Base-by-base conservation (phyloP, 228 moss, liverwort and hornwort genomes). In the Sphagnum fallax region DNA sequence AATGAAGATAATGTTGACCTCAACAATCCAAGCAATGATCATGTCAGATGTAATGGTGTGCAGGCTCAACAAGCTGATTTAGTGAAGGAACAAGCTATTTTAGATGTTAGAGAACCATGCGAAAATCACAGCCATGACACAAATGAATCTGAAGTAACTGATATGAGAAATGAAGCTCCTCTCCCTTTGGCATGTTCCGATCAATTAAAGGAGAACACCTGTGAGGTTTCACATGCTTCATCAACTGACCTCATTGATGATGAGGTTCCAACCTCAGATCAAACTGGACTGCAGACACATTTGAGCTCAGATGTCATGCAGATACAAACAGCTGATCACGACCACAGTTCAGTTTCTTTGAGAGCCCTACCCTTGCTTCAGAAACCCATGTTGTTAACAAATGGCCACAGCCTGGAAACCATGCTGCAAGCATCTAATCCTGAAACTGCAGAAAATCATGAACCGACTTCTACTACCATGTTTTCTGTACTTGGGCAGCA, bases 401-500 rank as follows among this genome's bases (percentile, higher is more conserved):
- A 50, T 53, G 74, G 32, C 32, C 32, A 74, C 52, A 76, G 49
- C 16, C 70, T 76, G 51, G 79, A 76, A 51, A 76, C 66, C 76
- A 73, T 78, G 62, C 50, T 82, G 10, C 82, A 79, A 73, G 82
- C 75, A 49, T 71, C 82, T 53, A 77, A 77, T 10, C 72, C 63
- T 14, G 70, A 79, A 0, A 80, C 61, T 47, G 4, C 65, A 16
- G 82, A 79, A 11, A 76, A 78, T 16, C 61, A 78, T 65, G 75
- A 70, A 61, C 65, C 72, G 18, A 74, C 72, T 4, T 78, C 86
- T 15, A 78, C 82, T 51, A 82, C 86, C 1, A 79, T 86, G 16
- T 78, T 73, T 67, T 12, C 8, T 8, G 82, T 83, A 75, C 66
- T 86, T 52, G 75, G 74, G 0, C 80, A 86, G 62, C 86, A 82